Evolutionary conservation across 78 protist genomes (phyloP).

Genomic region (Mantamonas sphyraenae): DNA sequence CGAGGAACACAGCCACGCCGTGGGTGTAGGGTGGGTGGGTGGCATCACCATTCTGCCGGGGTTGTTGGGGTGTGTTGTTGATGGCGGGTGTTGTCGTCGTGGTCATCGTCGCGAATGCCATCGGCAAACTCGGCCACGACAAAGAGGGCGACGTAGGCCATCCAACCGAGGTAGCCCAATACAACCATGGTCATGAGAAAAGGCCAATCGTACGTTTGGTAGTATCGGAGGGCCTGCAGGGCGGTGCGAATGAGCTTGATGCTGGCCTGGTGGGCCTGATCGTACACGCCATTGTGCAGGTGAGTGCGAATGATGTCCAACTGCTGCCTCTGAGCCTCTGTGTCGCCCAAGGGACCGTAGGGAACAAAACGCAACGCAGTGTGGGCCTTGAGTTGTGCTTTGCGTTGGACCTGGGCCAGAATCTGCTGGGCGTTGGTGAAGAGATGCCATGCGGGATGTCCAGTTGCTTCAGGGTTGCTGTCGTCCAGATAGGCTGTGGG

Average conservation of each 20-base stretch:
- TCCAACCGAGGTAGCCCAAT: constrained; percentile 62
- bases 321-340: too few relatives aligned
- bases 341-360: constrained; percentile 18
- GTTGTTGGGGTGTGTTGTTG: too few relatives aligned
- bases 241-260: constrained; percentile 20
- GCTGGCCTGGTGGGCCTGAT: too few relatives aligned
- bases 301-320: too few relatives aligned
- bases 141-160: constrained; percentile 25
- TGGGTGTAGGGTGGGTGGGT: too few relatives aligned
- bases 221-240: constrained; percentile 51
- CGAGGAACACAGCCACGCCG: neutral
- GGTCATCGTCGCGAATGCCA: too few relatives aligned
- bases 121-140: constrained; percentile 20
- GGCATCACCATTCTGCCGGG: too few relatives aligned
- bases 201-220: constrained; percentile 64
- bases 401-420: constrained; percentile 31
- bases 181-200: constrained; percentile 54
- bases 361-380: constrained; percentile 24
- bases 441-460: constrained; percentile 26
- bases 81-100: too few relatives aligned
- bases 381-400: neutral
- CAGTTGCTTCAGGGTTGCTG: too few relatives aligned
- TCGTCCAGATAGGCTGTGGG: constrained; percentile 51
- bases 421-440: constrained; percentile 46
- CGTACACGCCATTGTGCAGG: too few relatives aligned